Percentiles rank a stretch among this genome's conserved stretches.
These are phyloP conservation scores for Kazachstania sp. DNA, from an alignment of 1,139 yeast species.

Conservation along the genomic window DNA sequence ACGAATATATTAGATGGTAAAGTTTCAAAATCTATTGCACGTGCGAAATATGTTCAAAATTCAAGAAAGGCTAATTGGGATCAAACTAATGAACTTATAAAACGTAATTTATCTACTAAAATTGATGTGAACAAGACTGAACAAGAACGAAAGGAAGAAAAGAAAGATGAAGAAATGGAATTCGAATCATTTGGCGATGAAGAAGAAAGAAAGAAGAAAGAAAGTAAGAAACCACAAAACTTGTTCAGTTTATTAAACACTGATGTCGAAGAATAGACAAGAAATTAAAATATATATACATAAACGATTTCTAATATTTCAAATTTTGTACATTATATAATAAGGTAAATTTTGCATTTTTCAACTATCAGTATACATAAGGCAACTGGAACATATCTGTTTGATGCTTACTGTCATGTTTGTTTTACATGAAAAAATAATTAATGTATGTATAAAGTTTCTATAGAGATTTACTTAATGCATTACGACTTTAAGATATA, in stretches of 20 bases:
- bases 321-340: background rate
- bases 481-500: background rate
- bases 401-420: no score
- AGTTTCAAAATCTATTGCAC: slow-evolving; percentile 53
- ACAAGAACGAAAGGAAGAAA: slow-evolving; percentile 23
- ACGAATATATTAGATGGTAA: slow-evolving; percentile 52
- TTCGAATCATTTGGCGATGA: slow-evolving; percentile 5
- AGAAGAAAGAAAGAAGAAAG: slow-evolving; percentile 10
- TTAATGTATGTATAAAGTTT: background rate
- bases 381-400: no score
- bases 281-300: no score
- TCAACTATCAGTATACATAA: no score
- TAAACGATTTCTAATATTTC: background rate
- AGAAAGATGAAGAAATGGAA: slow-evolving; percentile 19
- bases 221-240: slow-evolving; percentile 3
- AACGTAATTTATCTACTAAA: slow-evolving; percentile 26
- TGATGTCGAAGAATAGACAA: slow-evolving; percentile 7
- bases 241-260: slow-evolving; percentile 7
- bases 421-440: background rate
- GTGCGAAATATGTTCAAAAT: slow-evolving; percentile 53
- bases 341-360: background rate
- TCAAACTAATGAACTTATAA: slow-evolving; percentile 45
- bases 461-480: background rate
- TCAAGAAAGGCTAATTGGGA: slow-evolving; percentile 72
- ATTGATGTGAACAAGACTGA: background rate